phyloP scores from a whole-genome alignment of 352 stramenopile genomes.

The Phytophthora brassicae region DNA sequence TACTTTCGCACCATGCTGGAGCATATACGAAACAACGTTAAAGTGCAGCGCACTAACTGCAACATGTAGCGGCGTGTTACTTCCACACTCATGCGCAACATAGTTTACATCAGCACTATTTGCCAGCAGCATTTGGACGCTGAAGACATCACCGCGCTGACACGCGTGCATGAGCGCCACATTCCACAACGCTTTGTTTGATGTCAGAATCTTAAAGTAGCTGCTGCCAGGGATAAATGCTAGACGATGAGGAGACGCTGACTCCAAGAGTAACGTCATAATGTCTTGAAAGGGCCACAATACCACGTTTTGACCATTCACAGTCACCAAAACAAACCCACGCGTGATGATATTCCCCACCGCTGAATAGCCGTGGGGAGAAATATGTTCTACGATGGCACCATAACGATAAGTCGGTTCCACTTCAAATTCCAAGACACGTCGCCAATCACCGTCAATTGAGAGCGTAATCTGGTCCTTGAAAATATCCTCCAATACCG shows the following conservation, averaged over 20 bases:
- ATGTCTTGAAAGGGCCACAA: slow-evolving; percentile 84
- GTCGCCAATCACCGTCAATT: slow-evolving; percentile 84
- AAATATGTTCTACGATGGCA: slow-evolving; percentile 78
- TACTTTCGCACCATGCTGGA: slow-evolving; percentile 85
- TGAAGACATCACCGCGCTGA: slow-evolving; percentile 79
- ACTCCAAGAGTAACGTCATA: slow-evolving; percentile 59
- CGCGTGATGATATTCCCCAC: slow-evolving; percentile 76
- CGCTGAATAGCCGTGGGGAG: slow-evolving; percentile 65
- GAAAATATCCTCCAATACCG: slow-evolving; percentile 89
- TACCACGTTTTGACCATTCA: slow-evolving; percentile 88
- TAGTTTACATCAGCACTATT: slow-evolving; percentile 90
- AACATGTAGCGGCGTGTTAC: slow-evolving; percentile 80
- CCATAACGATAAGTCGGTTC: slow-evolving; percentile 86
- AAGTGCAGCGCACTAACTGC: slow-evolving; percentile 82
- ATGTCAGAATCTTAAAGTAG: slow-evolving; percentile 89
- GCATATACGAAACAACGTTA: slow-evolving; percentile 85
- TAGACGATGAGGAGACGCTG: slow-evolving; percentile 68
- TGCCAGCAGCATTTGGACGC: slow-evolving; percentile 86
- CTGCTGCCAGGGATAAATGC: slow-evolving; percentile 83
- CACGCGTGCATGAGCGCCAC: slow-evolving; percentile 87
- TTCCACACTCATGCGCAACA: slow-evolving; percentile 75
- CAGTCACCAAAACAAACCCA: slow-evolving; percentile 79
- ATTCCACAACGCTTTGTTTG: slow-evolving; percentile 89
- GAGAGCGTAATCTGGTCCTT: slow-evolving; percentile 89
- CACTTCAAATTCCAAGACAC: slow-evolving; percentile 78